Percentiles rank a stretch among this genome's conserved stretches.
Conservation (phyloP, 2,329 filamentous ascomycete species). For the Trichoderma hamatum region DNA sequence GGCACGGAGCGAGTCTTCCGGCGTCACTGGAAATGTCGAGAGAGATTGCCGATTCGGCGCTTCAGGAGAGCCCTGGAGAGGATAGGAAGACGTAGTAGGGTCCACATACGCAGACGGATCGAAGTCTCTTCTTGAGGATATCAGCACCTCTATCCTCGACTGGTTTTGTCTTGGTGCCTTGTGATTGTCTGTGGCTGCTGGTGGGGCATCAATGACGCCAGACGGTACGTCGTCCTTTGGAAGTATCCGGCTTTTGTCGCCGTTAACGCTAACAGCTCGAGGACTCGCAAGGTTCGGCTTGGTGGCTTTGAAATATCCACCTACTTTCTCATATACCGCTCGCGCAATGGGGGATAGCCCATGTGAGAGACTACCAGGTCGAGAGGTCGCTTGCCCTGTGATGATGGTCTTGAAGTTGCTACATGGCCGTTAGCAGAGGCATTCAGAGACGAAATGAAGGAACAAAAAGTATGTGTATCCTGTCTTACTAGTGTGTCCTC, state of each 20-base stretch:
- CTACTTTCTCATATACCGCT: conserved; percentile 47
- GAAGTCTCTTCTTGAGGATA: conserved; percentile 49
- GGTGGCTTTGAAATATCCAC: conserved; percentile 45
- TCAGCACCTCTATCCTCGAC: conserved; percentile 51
- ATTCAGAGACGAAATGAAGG: neutral
- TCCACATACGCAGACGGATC: conserved; percentile 45
- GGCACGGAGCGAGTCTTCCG: conserved; percentile 24
- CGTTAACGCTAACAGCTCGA: conserved; percentile 44
- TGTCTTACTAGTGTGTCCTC: conserved; percentile 66
- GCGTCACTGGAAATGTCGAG: conserved; percentile 12
- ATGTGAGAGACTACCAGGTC: conserved; percentile 41
- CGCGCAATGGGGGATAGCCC: conserved; percentile 54
- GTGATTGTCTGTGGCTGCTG: conserved; percentile 29
- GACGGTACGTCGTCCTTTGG: conserved; percentile 29
- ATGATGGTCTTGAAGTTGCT: conserved; percentile 56
- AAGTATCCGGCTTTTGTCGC: conserved; percentile 31
- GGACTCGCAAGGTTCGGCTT: conserved; percentile 39
- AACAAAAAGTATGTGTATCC: conserved; percentile 39
- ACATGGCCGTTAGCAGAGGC: conserved; percentile 4
- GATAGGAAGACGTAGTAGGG: conserved; percentile 33
- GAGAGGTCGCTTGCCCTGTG: conserved; percentile 32
- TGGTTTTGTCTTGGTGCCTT: conserved; percentile 43
- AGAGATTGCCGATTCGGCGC: conserved; percentile 27
- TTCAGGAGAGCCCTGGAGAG: conserved; percentile 29
- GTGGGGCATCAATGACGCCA: conserved; percentile 30